A percentile compares a stretch with the other conserved stretches of the same genome.
Evolutionary conservation across 1,284 basidiomycete species (phyloP).

Genomic region (Tylopilus sp.): DNA sequence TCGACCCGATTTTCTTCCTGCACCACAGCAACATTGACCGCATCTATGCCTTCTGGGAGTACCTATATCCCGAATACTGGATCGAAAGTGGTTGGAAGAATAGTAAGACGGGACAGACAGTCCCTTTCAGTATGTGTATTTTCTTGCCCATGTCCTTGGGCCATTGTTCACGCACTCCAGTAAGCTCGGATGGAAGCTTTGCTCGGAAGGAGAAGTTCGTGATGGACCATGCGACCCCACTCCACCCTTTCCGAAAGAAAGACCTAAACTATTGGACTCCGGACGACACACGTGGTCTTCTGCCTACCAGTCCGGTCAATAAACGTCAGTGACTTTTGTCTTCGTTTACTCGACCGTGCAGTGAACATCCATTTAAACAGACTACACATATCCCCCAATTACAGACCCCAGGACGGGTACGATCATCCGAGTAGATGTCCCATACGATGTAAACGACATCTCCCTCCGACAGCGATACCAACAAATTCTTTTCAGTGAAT

Average conservation of each 20-base stretch:
- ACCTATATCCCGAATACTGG: conserved; percentile 18
- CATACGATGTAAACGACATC: conserved; percentile 8
- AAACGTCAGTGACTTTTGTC: conserved; percentile 5
- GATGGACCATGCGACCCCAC: not conserved
- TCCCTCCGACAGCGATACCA: conserved; percentile 12
- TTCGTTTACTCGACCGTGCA: not conserved
- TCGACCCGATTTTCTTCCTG: conserved; percentile 18
- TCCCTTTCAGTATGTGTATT: conserved; percentile 9
- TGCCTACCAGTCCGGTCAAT: not conserved
- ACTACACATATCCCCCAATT: conserved; percentile 22
- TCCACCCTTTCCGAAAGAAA: conserved; percentile 10
- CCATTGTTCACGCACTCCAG: not conserved
- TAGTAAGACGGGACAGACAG: not conserved
- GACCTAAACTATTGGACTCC: conserved; percentile 4
- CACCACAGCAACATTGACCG: conserved; percentile 20
- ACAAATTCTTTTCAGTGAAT: conserved; percentile 8
- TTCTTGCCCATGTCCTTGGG: not conserved
- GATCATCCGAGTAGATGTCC: conserved; percentile 11
- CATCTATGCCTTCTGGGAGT: conserved; percentile 21
- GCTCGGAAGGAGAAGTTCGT: not conserved
- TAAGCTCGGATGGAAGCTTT: not conserved
- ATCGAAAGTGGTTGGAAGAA: conserved; percentile 12
- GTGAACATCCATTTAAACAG: conserved; percentile 2
- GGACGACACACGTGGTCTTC: not conserved
- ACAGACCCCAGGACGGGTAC: conserved; percentile 2